Evolutionary conservation across 176 grass and related monocot genomes (phyloP).

Genomic region (Eragrostis nindensis): DNA sequence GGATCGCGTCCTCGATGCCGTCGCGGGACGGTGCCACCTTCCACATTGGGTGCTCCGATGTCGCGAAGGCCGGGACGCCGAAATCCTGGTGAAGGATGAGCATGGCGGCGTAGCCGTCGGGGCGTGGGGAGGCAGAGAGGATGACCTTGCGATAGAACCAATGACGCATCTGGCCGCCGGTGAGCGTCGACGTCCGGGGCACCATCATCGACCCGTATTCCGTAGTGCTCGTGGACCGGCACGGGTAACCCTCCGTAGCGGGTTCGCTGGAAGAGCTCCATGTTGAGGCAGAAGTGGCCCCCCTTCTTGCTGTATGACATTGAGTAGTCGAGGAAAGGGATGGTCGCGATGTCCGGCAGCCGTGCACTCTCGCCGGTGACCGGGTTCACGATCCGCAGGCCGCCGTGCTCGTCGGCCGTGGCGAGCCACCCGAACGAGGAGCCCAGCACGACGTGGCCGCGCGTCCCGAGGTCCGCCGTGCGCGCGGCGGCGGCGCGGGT

Average conservation of each 20-base stretch:
- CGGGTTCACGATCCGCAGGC: neutral
- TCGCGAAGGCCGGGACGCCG: neutral
- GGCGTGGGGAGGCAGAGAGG: neutral
- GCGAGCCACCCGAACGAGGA: conserved; percentile 21
- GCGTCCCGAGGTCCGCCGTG: neutral
- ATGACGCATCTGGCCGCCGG: neutral
- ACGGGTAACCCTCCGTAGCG: neutral
- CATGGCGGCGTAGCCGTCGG: neutral
- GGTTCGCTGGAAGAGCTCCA: neutral
- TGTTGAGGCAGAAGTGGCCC: neutral
- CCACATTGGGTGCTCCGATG: neutral
- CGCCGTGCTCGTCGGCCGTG: neutral
- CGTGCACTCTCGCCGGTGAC: neutral
- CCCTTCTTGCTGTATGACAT: too few species aligned
- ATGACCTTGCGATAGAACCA: conserved; percentile 22
- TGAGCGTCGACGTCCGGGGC: fast-evolving
- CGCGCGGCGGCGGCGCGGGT: too few species aligned
- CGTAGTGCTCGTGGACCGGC: fast-evolving
- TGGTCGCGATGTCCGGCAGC: neutral
- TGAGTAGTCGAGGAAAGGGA: neutral
- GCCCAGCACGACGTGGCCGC: neutral
- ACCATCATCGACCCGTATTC: too few species aligned
- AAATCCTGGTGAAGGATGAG: neutral
- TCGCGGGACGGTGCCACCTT: neutral
- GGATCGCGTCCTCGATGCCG: conserved; percentile 21